Percentiles rank a stretch among this genome's conserved stretches.
These are phyloP conservation scores for Aspergillus sp. DNA, from an alignment of 2,329 filamentous ascomycete species.

Conservation along the genomic window DNA sequence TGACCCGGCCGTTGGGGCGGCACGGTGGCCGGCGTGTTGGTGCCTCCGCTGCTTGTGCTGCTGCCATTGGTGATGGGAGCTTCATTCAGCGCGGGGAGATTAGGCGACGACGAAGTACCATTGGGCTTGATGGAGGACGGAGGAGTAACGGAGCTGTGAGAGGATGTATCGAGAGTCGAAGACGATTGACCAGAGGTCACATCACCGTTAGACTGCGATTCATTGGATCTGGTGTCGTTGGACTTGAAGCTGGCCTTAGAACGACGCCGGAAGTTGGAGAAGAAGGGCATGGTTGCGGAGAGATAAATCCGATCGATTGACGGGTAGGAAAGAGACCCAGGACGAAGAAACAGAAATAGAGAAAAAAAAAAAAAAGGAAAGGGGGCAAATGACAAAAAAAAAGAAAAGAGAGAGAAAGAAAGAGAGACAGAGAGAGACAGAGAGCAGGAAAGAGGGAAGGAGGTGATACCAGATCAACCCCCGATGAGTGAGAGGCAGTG, in stretches of 20 bases:
- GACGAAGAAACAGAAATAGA: background rate
- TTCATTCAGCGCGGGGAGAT: slow-evolving; percentile 47
- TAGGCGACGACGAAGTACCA: slow-evolving; percentile 55
- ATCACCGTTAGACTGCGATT: slow-evolving; percentile 43
- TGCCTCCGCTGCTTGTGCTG: slow-evolving; percentile 13
- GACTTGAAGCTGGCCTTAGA: slow-evolving; percentile 64
- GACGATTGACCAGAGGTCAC: slow-evolving; percentile 58
- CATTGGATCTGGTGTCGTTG: slow-evolving; percentile 35
- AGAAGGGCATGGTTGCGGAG: slow-evolving; percentile 49
- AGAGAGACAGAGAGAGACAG: background rate
- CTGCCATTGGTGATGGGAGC: slow-evolving; percentile 49
- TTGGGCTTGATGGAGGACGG: slow-evolving; percentile 64
- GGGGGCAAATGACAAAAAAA: background rate
- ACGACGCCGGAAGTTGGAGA: slow-evolving; percentile 69
- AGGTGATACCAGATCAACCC: slow-evolving; percentile 1
- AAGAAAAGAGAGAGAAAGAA: background rate
- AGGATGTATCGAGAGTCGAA: slow-evolving; percentile 53
- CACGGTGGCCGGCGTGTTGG: slow-evolving; percentile 31
- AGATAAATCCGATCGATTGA: background rate
- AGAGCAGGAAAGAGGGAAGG: background rate
- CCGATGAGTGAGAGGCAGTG: background rate
- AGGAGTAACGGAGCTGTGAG: slow-evolving; percentile 62
- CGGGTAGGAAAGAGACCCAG: background rate
- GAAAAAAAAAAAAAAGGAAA: background rate
- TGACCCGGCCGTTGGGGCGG: slow-evolving; percentile 43